Evolutionary conservation across 139 green algal genomes (phyloP), one percentile per base, ranked within the genome.

Genomic region (Volvox reticuliferus): DNA sequence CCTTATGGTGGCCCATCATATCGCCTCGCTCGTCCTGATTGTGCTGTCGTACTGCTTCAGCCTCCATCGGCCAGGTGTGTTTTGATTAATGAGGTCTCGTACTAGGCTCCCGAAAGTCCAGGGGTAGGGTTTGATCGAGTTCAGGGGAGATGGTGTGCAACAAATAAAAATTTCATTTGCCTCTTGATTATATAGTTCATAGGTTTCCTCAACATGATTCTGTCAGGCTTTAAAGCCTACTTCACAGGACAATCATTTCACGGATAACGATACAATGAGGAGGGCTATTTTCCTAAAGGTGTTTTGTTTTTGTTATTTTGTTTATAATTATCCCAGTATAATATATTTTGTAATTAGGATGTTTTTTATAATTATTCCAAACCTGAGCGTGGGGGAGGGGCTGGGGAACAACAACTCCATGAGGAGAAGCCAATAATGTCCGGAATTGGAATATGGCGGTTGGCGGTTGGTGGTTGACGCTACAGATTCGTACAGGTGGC

Each of bases 1-100:
- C 32, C 73, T 91, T 0, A 91, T 94, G 82, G 82, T 75, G 6
- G 65, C 77, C 3, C 92, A 94, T 75, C 92, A 94, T 77, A 12
- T 91, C 12, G 75, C 82, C 1, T 89, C 92, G 9, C 50, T 94
- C 30, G 78, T 33, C 18, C 89, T 94, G 19, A 35, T 94, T 1
- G 32, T 91, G 18, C 19, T 91, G 78, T 89, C 75, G 35, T 94
- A 94, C 82, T 83, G 82, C 79, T 63, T 91, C 36, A 87, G 77
- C 22, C 32, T 94, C 24, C 87, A 92, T 35, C 65, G 82, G 19
- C 13, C 91, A 16, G 92, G 92, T 94, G 6, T 12, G 65, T 73
- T 5, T 55, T 55, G 65, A 28, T 24, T 5, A 73, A 2, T 73
- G 9, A 28, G 2, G 16, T 9, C 9, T 24, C 2, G 65, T 30